Evolutionary conservation across 2,329 filamentous ascomycete genomes (phyloP), one percentile per base, ranked within the genome.

Genomic region (Venturia oleaginea): DNA sequence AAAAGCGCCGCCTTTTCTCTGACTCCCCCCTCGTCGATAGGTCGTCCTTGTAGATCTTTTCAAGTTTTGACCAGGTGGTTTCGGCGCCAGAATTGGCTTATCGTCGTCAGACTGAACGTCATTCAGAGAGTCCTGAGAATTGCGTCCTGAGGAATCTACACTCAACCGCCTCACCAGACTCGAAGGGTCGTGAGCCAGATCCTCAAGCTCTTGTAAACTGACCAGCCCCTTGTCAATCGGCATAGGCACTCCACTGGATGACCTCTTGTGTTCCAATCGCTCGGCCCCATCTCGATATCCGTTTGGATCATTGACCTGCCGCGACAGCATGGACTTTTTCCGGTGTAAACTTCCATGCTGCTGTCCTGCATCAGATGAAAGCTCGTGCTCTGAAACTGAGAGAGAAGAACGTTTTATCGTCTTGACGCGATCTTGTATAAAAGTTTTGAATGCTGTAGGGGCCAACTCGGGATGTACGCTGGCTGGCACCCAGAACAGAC

Each of bases 281-380:
- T 96, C 92, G 19, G 91, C 89, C 24, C 91, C 92, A 77, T 97
- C 92, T 67, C 88, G 82, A 73, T 94, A 95, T 46, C 85, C 86
- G 43, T 85, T 82, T 22, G 86, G 85, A 68, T 85, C 89, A 69
- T 96, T 90, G 66, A 99, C 90, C 74, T 97, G 92, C 65, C 89
- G 85, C 6, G 93, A 97, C 5, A 99, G 81, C 90, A 96, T 97
- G 0, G 93, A 97, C 76, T 94, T 96, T 76, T 96, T 96, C 70
- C 94, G 85, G 69, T 87, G 83, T 67, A 97, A 74, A 46, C 89
- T 83, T 19, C 84, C 84, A 5, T 32, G 27, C 51, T 37, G 27
- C 42, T 8, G 24, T 51, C 22, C 40, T 19, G 8, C 24, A 30
- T 64, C 51, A 30, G 62, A 10, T 27, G 62, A 59, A 24, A 43